These are phyloP conservation scores for Annona squamosa DNA, from an alignment of 164 flowering plant species.

Conservation along the genomic window DNA sequence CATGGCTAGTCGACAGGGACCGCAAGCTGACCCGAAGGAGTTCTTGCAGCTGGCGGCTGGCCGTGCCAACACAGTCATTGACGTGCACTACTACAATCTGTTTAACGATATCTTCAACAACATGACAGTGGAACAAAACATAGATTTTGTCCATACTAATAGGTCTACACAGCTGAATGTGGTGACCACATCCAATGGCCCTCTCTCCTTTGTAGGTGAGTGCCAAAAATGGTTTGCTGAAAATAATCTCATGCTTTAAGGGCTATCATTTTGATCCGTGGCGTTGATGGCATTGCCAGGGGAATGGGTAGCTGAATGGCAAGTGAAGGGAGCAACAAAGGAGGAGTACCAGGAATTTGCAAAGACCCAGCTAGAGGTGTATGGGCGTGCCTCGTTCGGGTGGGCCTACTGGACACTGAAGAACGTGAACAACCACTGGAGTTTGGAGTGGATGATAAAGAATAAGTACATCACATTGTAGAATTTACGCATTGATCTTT, in stretches of 20 bases:
- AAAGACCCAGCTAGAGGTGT: slow-evolving; percentile 52
- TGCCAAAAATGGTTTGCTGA: background rate
- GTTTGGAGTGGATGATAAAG: slow-evolving; percentile 65
- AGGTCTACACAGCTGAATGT: slow-evolving; percentile 29
- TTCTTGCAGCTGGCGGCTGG: slow-evolving; percentile 46
- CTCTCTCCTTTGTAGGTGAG: slow-evolving; percentile 63
- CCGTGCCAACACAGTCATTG: slow-evolving; percentile 35
- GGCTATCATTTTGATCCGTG: background rate
- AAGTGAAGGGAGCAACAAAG: slow-evolving; percentile 38
- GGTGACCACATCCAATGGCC: slow-evolving; percentile 46
- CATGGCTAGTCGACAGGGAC: slow-evolving; percentile 37
- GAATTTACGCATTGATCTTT: background rate
- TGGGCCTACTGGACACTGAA: slow-evolving; percentile 76
- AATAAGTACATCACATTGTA: slow-evolving; percentile 39
- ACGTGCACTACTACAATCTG: slow-evolving; percentile 61
- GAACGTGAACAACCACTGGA: slow-evolving; percentile 53
- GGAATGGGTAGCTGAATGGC: slow-evolving; percentile 80
- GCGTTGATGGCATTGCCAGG: slow-evolving; percentile 26
- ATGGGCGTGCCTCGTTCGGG: slow-evolving; percentile 53
- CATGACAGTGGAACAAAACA: slow-evolving; percentile 50
- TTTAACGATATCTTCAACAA: slow-evolving; percentile 22
- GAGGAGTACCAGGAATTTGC: slow-evolving; percentile 54
- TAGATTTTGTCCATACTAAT: slow-evolving; percentile 42
- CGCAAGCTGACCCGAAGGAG: slow-evolving; percentile 31
- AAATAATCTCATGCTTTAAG: background rate